Base-by-base conservation (phyloP, 164 flowering plant species). In the Vitis cinerea region DNA sequence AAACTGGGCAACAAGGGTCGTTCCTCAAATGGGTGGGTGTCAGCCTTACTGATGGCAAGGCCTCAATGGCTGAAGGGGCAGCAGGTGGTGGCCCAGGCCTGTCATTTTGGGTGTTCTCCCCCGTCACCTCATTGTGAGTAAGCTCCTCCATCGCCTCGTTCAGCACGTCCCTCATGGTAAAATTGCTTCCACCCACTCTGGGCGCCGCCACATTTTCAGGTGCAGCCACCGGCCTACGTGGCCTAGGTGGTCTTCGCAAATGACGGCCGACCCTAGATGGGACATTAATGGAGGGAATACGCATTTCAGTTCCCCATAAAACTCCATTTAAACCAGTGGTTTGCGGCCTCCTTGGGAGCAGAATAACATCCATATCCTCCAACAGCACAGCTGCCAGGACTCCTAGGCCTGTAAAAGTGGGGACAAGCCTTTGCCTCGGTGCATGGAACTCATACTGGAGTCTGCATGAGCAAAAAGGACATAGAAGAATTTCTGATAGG, bases 1-100 rank as follows among this genome's bases (percentile, higher is more conserved):
- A 86, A 13, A 86, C 72, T 1, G 89, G 81, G 58, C 89, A 86
- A 48, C 16, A 19, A 6, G 75, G 29, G 16, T 76, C 81, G 13
- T 58, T 66, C 9, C 4, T 48, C 65, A 80, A 44, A 63, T 77
- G 78, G 10, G 2, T 30, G 4, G 63, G 64, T 10, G 78, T 72
- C 4, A 84, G 57, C 50, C n/a, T 76, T 54, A 79, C 71, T 37
- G 15, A 50, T 0, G 81, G 83, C 70, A 86, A 51, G 3, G 75
- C 80, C 37, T 79, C 80, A 19, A 86, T 75, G 47, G 70, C 77
- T 2, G 71, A 53, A 23, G 29, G 66, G 1, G 77, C 48, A 0
- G 83, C 82, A 2, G 85, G 82, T 10, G 81, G 67, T 9, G 77
- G 80, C 37, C 83, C 82, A 0, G 74, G 79, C 52, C 64, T 66